Conservation (phyloP, 2,329 filamentous ascomycete genomes). For the Metarhizium album region DNA sequence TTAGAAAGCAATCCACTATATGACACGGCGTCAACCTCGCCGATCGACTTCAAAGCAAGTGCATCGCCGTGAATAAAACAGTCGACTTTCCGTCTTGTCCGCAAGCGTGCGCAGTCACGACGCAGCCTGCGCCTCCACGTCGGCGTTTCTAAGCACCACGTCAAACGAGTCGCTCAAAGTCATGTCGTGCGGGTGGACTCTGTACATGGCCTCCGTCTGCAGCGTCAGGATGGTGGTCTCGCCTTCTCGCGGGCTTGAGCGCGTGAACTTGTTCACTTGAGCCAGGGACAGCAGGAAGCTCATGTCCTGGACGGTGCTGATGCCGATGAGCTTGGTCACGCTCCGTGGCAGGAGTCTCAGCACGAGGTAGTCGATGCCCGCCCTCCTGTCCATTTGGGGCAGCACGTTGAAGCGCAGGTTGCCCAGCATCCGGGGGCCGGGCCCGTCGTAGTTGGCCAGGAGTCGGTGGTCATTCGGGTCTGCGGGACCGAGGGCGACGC, state of each 20-base stretch:
- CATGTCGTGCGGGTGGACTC: background rate
- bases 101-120: background rate
- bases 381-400: background rate
- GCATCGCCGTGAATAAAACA: no score
- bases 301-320: background rate
- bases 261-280: background rate
- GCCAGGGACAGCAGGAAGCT: background rate
- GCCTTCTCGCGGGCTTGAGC: background rate
- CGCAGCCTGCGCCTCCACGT: background rate
- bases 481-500: constrained; percentile 1
- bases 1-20: no score
- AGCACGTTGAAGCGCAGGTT: constrained; percentile 12
- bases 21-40: no score
- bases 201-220: background rate
- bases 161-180: background rate
- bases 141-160: background rate
- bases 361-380: background rate
- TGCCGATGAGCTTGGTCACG: background rate
- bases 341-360: background rate
- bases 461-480: background rate
- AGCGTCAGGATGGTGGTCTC: background rate
- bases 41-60: no score
- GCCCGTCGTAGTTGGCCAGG: constrained; percentile 7
- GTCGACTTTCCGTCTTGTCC: no score
- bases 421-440: constrained; percentile 8